A percentile compares a stretch with the other conserved stretches of the same genome.
phyloP scores from a whole-genome alignment of 176 grass and related monocot species.

The Bromus sterilis region DNA sequence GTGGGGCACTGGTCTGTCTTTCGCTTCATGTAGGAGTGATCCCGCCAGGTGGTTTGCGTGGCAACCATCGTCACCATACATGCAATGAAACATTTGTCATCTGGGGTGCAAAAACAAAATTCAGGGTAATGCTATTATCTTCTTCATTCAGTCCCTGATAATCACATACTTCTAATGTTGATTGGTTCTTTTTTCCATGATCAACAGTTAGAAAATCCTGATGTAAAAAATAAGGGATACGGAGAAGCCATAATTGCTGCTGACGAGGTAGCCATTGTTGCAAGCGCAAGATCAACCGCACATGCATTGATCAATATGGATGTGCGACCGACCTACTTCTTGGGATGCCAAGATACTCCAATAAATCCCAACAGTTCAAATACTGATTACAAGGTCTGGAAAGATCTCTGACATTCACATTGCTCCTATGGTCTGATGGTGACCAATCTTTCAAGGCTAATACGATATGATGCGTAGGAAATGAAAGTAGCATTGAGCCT shows the following conservation, averaged over 20 bases:
- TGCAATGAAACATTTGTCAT: slow-evolving; percentile 94
- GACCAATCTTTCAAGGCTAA: not conserved
- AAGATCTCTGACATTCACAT: slow-evolving; percentile 58
- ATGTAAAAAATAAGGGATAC: slow-evolving; percentile 74
- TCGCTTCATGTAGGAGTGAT: slow-evolving; percentile 76
- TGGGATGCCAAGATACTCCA: slow-evolving; percentile 77
- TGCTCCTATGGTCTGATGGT: not conserved
- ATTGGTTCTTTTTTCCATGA: slow-evolving; percentile 5
- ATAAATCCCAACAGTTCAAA: slow-evolving; percentile 71
- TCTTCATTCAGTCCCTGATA: not conserved
- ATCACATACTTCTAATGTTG: not conserved
- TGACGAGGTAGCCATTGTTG: slow-evolving; percentile 67
- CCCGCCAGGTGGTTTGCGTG: slow-evolving; percentile 75
- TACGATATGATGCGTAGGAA: not conserved
- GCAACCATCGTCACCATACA: slow-evolving; percentile 85
- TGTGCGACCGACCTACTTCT: slow-evolving; percentile 55
- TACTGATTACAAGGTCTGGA: slow-evolving; percentile 90
- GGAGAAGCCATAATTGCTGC: slow-evolving; percentile 62
- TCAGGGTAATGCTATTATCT: slow-evolving; percentile 48
- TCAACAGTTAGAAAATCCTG: slow-evolving; percentile 68
- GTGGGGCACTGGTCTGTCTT: slow-evolving; percentile 64
- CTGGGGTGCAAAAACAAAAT: slow-evolving; percentile 93
- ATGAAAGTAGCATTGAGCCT: not conserved
- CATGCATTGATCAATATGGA: slow-evolving; percentile 95
- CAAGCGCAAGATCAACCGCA: slow-evolving; percentile 71